These are phyloP conservation scores for Benincasa hispida DNA, from an alignment of 306 rosid species.

Conservation along the genomic window DNA sequence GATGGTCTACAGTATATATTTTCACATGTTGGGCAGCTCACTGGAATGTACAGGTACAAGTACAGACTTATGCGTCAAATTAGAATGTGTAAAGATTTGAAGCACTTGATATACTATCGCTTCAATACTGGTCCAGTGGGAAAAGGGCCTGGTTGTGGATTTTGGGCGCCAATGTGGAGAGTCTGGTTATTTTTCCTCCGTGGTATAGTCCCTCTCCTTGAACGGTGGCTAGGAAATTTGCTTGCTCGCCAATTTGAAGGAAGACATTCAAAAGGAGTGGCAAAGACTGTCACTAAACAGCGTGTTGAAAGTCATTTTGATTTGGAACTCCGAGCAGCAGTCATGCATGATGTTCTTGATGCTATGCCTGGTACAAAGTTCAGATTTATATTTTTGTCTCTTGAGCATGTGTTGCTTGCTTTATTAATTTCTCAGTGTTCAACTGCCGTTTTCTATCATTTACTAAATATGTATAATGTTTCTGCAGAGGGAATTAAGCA, in stretches of 20 bases:
- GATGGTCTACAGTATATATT: slow-evolving; percentile 96
- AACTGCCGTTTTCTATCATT: not conserved
- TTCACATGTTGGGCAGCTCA: slow-evolving; percentile 96
- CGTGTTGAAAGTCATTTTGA: slow-evolving; percentile 99
- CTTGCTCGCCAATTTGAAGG: slow-evolving; percentile 99
- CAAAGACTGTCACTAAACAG: slow-evolving; percentile 96
- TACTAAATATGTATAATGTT: not conserved
- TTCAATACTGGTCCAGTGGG: slow-evolving; percentile 99
- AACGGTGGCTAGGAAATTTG: slow-evolving; percentile 92
- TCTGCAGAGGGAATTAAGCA: slow-evolving; percentile 91
- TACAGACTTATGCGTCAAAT: slow-evolving; percentile 97
- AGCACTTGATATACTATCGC: slow-evolving; percentile 93
- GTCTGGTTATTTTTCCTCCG: slow-evolving; percentile 98
- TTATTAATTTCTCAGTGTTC: not conserved
- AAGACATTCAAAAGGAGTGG: slow-evolving; percentile 97
- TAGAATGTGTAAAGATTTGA: slow-evolving; percentile 96
- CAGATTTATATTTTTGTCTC: not conserved
- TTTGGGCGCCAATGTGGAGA: slow-evolving; percentile 99
- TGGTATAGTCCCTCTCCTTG: slow-evolving; percentile 94
- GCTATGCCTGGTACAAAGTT: slow-evolving; percentile 75
- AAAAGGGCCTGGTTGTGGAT: slow-evolving; percentile 97
- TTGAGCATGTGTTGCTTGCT: not conserved
- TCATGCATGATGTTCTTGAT: slow-evolving; percentile 99
- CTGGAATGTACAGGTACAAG: slow-evolving; percentile 98
- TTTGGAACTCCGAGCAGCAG: slow-evolving; percentile 98